Conservation (phyloP, 345 rosid species). For the Punica granatum region DNA sequence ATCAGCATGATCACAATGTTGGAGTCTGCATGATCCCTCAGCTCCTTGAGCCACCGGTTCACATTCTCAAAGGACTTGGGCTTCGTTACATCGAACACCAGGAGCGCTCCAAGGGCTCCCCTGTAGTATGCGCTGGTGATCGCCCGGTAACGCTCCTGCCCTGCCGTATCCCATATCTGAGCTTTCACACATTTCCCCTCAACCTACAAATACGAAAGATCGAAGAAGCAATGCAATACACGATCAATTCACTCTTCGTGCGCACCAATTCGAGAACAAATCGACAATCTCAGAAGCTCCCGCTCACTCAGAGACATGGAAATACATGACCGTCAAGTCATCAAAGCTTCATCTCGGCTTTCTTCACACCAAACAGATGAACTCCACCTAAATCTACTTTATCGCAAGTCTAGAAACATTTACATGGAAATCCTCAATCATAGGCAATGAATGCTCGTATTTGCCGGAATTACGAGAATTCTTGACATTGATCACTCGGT, state of each 20-base stretch:
- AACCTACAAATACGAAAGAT: slow-evolving; percentile 24
- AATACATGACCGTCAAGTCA: no score
- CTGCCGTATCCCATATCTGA: slow-evolving; percentile 96
- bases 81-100: slow-evolving; percentile 76
- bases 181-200: slow-evolving; percentile 86
- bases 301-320: no score
- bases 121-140: slow-evolving; percentile 84
- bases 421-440: not conserved
- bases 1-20: slow-evolving; percentile 67
- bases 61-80: slow-evolving; percentile 82
- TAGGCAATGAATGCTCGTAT: not conserved
- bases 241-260: not conserved
- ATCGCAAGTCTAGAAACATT: no score
- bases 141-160: slow-evolving; percentile 87
- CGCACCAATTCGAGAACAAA: not conserved
- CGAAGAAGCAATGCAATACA: not conserved
- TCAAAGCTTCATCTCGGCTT: no score
- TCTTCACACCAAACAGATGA: not conserved
- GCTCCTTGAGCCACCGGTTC: slow-evolving; percentile 81
- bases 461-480: not conserved
- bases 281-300: not conserved
- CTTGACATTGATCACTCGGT: not conserved
- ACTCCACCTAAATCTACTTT: not conserved
- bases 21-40: slow-evolving; percentile 29
- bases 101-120: slow-evolving; percentile 88